Evolutionary conservation across 352 stramenopile species (phyloP), one percentile per base, ranked within the genome.

Genomic region (Peronosclerospora sorghi): DNA sequence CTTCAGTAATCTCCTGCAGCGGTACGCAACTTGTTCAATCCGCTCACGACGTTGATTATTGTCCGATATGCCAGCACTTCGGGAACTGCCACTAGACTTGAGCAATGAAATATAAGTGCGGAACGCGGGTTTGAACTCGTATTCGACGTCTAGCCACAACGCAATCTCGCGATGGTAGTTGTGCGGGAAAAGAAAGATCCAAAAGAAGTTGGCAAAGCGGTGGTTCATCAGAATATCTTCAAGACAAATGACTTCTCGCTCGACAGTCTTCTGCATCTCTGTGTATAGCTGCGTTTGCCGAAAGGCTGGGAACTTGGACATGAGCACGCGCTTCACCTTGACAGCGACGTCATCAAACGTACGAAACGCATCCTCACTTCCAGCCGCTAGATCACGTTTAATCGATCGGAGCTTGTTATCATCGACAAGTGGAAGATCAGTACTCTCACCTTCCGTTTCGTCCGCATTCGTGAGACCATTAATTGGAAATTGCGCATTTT

Each of bases 211-310:
- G 28, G 75, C 78, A 40, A 92, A 86, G 4, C 78, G 73, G 35
- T 88, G 80, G 44, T 92, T 92, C 73, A 92, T 86, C 50, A 92
- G 43, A 7, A 92, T 87, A 23, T 87, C 78, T 38, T 92, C 80
- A 1, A 92, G 59, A 10, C 64, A 74, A 13, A 92, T 81, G 26
- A 92, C 73, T 60, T 89, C 74, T 14, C 80, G 73, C 45, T 83
- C 66, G 14, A 89, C 76, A 9, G 70, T 80, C 45, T 75, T 78
- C 35, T 73, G 64, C 80, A 92, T 88, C 44, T 92, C 80, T 17
- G 50, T 50, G 42, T 85, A 92, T 15, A 92, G 56, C 1, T 89
- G 77, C 1, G 74, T 86, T 42, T 85, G 76, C 10, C 80, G 74
- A 21, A 92, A 92, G 21, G 78, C 59, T 10, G 80, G 74, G 35